Conservation (phyloP, 805 yeast genomes). For the Lipomyces starkeyi region DNA sequence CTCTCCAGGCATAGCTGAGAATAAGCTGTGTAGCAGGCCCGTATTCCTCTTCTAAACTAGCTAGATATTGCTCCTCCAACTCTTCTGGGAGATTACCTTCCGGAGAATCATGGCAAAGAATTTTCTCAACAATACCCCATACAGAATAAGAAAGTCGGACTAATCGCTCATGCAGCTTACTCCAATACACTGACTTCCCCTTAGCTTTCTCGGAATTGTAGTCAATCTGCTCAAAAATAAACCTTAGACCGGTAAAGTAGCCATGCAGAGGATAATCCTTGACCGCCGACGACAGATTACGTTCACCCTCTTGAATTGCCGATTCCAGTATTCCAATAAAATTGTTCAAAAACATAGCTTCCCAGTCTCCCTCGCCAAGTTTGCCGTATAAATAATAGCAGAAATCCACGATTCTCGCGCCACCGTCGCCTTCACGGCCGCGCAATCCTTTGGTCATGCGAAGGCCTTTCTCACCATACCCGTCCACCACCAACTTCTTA, state of each 20-base stretch:
- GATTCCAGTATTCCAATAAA: constrained; percentile 49
- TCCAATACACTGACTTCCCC: constrained; percentile 5
- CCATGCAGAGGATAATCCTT: constrained; percentile 68
- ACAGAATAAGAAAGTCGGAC: constrained; percentile 37
- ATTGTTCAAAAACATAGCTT: constrained; percentile 43
- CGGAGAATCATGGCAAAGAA: constrained; percentile 72
- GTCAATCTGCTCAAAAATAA: constrained; percentile 50
- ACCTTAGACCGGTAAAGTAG: constrained; percentile 61
- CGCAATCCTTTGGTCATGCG: constrained; percentile 47
- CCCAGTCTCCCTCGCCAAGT: constrained; percentile 21
- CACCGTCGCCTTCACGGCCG: constrained; percentile 78
- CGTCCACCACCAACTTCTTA: constrained; percentile 37
- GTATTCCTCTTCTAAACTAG: constrained; percentile 41
- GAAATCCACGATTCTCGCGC: constrained; percentile 69
- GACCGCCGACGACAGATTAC: constrained; percentile 53
- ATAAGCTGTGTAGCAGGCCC: constrained; percentile 53
- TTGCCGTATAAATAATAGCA: constrained; percentile 50
- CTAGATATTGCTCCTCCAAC: constrained; percentile 38
- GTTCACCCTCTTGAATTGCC: constrained; percentile 47
- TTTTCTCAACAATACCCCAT: constrained; percentile 56
- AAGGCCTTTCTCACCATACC: constrained; percentile 41
- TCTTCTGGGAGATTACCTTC: constrained; percentile 65
- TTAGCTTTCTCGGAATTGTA: constrained; percentile 8
- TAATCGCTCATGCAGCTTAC: constrained; percentile 24
- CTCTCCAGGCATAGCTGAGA: constrained; percentile 79